A percentile compares a stretch with the other conserved stretches of the same genome.
Evolutionary conservation across 768 basidiomycete genomes (phyloP).

Genomic region (Panaeolus papilionaceus): DNA sequence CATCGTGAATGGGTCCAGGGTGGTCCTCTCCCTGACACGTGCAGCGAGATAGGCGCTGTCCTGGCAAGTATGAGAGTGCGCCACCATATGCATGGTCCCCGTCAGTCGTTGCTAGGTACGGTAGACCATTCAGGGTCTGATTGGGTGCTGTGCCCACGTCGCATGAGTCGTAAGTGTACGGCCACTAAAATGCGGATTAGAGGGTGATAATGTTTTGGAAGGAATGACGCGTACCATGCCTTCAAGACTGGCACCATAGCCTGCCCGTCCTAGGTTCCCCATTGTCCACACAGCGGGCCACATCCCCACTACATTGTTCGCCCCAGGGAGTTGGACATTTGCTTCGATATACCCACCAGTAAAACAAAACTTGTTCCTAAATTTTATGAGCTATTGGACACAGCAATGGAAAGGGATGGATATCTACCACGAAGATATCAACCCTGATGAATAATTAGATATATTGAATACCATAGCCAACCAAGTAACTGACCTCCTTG

Average conservation of each 20-base stretch:
- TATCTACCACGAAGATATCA: constrained; percentile 53
- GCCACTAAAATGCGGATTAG: constrained; percentile 56
- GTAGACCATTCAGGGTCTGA: constrained; percentile 75
- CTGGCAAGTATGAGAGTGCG: constrained; percentile 82
- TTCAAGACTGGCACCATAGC: constrained; percentile 87
- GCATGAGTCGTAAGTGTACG: constrained; percentile 84
- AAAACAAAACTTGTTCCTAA: constrained; percentile 94
- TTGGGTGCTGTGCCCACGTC: constrained; percentile 92
- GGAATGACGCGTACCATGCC: constrained; percentile 57
- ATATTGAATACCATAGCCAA: constrained; percentile 43
- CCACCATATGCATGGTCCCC: constrained; percentile 64
- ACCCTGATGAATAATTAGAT: constrained; percentile 41
- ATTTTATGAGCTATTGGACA: constrained; percentile 13
- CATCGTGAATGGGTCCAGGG: constrained; percentile 81
- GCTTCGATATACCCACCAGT: constrained; percentile 83
- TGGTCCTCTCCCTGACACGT: constrained; percentile 88
- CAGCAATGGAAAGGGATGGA: constrained; percentile 38
- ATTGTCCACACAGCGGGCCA: constrained; percentile 88
- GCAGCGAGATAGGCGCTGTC: constrained; percentile 87
- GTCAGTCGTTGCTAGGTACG: constrained; percentile 60
- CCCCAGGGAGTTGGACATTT: constrained; percentile 71
- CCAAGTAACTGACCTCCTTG: constrained; percentile 56
- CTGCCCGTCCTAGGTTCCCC: constrained; percentile 84
- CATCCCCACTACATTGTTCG: constrained; percentile 65
- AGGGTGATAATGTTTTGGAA: not conserved